Evolutionary conservation across 83 land plant species (phyloP), one percentile per base, ranked within the genome.

Genomic region (Isoetes engelmannii): DNA sequence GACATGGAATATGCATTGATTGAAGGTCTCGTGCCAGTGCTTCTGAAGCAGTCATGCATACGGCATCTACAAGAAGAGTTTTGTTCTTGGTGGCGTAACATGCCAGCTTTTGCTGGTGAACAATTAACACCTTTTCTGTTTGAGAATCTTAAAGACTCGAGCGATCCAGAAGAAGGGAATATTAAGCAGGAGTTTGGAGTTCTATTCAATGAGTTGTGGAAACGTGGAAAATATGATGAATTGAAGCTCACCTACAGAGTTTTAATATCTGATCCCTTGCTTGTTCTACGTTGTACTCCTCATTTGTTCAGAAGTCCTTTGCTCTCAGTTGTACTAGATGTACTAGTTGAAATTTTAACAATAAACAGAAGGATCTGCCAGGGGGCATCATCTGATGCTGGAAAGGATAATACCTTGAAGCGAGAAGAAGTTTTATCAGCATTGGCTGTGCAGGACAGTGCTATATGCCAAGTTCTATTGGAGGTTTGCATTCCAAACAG

Each of bases 341-440:
- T 77, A 57, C 71, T 80, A 47, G 56, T 72, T 71, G 81, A 80
- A 76, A 74, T 80, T 55, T 47, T 80, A 45, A 64, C 66, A 8
- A 51, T 67, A 54, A 80, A 68, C 56, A 49, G 76, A 20, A 71
- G 76, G 56, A 55, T 72, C 20, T 72, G 76, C 45, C 62, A 71
- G 70, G 82, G 72, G 13, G 75, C 76, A 37, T 48, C 69, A 28
- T 67, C 71, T 6, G 80, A 79, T 48, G 62, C 64, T 43, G 75
- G 68, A 37, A 71, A 59, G 72, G 75, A 69, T 69, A 78, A 60
- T 57, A 74, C 72, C 18, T 48, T 63, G 1, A 77, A 68, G 53
- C 81, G 75, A n/a, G 82, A 80, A 68, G 82, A 80, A 77, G 75
- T 80, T 67, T 37, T 70, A 13, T 71, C 76, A 47, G 81, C 81